These are phyloP conservation scores for Hibiscus trionum DNA, from an alignment of 345 rosid species.

Conservation along the genomic window DNA sequence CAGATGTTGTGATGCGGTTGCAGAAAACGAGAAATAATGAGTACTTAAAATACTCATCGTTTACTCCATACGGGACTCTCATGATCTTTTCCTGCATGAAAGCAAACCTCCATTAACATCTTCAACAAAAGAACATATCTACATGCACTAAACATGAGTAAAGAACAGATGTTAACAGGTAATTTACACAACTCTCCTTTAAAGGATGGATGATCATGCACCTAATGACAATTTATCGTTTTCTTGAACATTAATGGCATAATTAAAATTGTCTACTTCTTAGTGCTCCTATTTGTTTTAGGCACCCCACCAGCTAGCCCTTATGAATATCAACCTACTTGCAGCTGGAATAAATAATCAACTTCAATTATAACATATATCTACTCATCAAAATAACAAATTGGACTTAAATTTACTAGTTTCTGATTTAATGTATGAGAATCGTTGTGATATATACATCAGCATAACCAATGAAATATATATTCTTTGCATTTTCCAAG, in stretches of 20 bases:
- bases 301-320: not conserved
- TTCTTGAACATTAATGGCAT: not conserved
- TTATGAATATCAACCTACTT: not conserved
- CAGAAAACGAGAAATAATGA: conserved; percentile 91
- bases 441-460: not conserved
- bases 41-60: conserved; percentile 67
- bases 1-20: conserved; percentile 76
- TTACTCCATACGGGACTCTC: conserved; percentile 77
- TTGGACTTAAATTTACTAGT: not conserved
- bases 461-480: not conserved
- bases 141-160: not conserved
- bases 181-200: not conserved
- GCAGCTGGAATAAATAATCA: not conserved
- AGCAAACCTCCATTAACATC: conserved; percentile 2
- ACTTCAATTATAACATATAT: not conserved
- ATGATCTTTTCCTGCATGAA: conserved; percentile 76
- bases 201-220: not conserved
- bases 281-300: not conserved
- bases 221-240: not conserved
- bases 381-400: not conserved
- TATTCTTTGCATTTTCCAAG: not conserved
- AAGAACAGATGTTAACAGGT: not conserved
- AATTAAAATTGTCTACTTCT: not conserved
- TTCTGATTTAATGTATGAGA: not conserved
- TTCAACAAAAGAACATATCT: not conserved